A percentile compares a stretch with the other conserved stretches of the same genome.
These are phyloP conservation scores for Lycium ferocissimum DNA, from an alignment of 257 asterid genomes.

Conservation along the genomic window DNA sequence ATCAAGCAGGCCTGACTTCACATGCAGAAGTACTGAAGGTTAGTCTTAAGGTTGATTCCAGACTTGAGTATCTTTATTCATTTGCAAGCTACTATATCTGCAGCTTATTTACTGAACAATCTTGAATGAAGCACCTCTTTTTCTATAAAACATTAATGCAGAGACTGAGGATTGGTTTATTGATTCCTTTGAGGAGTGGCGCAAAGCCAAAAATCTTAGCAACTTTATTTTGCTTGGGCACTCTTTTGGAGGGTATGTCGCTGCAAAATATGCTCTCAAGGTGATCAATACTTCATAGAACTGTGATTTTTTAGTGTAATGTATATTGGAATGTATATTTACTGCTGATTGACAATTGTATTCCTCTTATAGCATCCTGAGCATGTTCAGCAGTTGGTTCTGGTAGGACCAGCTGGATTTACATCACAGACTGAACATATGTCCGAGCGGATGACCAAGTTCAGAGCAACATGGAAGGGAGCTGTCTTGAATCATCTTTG, in stretches of 20 bases:
- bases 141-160: conserved; percentile 37
- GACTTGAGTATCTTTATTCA: conserved; percentile 11
- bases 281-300: conserved; percentile 40
- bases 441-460: conserved; percentile 64
- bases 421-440: conserved; percentile 72
- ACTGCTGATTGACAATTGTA: conserved; percentile 28
- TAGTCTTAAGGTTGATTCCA: conserved; percentile 31
- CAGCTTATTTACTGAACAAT: background rate
- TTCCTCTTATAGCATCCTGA: conserved; percentile 78
- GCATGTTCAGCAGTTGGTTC: conserved; percentile 80
- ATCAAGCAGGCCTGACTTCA: conserved; percentile 96
- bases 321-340: background rate
- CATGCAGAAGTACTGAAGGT: conserved; percentile 99
- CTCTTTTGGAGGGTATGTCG: conserved; percentile 97
- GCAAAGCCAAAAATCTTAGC: conserved; percentile 81
- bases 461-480: conserved; percentile 91
- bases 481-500: conserved; percentile 82
- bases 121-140: background rate
- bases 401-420: conserved; percentile 98
- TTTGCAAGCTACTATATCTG: conserved; percentile 1
- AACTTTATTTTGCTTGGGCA: conserved; percentile 95
- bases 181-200: conserved; percentile 95
- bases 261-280: conserved; percentile 91
- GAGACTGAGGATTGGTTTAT: conserved; percentile 94
- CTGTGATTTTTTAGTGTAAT: background rate